phyloP scores from a whole-genome alignment of 805 yeast species.

The Grigorovia transvaalensis region DNA sequence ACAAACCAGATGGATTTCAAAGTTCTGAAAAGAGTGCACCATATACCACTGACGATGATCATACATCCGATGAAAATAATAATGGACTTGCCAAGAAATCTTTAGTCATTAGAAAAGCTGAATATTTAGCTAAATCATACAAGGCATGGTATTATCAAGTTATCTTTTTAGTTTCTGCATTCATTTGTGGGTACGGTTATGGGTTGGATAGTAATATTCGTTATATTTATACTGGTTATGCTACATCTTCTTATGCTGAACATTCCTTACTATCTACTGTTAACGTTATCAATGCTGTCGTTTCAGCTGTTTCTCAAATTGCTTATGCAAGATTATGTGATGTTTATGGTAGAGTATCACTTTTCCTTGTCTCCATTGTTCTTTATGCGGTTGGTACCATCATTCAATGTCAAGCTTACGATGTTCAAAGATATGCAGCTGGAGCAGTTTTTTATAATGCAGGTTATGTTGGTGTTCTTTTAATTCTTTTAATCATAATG shows the following conservation, averaged over 20 bases:
- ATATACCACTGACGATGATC: neutral
- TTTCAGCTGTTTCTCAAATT: slow-evolving; percentile 49
- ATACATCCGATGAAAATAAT: neutral
- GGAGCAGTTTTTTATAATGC: slow-evolving; percentile 40
- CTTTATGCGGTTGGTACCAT: slow-evolving; percentile 48
- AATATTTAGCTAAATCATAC: slow-evolving; percentile 40
- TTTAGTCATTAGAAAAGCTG: slow-evolving; percentile 40
- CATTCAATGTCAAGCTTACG: slow-evolving; percentile 45
- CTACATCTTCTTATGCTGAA: slow-evolving; percentile 37
- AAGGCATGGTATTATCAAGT: slow-evolving; percentile 26
- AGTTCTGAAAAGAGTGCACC: neutral
- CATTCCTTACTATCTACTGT: slow-evolving; percentile 46
- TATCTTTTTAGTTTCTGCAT: slow-evolving; percentile 35
- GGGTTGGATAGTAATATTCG: slow-evolving; percentile 45
- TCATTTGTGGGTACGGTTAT: slow-evolving; percentile 44
- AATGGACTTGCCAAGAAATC: slow-evolving; percentile 11
- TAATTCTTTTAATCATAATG: slow-evolving; percentile 45
- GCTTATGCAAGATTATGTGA: slow-evolving; percentile 48
- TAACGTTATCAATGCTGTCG: slow-evolving; percentile 40
- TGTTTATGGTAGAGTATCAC: slow-evolving; percentile 44
- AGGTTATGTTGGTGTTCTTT: slow-evolving; percentile 56
- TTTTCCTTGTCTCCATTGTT: slow-evolving; percentile 36
- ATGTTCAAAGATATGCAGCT: slow-evolving; percentile 43
- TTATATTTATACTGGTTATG: slow-evolving; percentile 38
- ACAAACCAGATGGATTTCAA: neutral